A percentile compares a stretch with the other conserved stretches of the same genome.
These are phyloP conservation scores for Oxytropis ochrocephala DNA, from an alignment of 306 rosid species.

Conservation along the genomic window DNA sequence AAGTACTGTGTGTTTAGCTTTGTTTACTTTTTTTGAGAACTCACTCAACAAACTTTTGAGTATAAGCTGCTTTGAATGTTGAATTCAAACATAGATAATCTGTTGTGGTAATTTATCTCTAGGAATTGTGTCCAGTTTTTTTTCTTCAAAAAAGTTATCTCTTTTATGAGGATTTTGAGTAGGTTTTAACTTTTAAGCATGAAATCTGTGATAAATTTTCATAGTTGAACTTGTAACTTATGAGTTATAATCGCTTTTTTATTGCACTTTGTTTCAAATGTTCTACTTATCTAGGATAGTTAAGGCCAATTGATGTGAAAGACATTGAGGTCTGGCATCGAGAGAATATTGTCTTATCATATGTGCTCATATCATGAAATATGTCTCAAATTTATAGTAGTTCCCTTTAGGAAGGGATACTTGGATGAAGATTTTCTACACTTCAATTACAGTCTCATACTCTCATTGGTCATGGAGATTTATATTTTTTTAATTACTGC, in stretches of 20 bases:
- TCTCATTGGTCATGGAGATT: not conserved
- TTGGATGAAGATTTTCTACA: not conserved
- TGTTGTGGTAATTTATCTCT: not conserved
- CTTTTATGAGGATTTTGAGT: not conserved
- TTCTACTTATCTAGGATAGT: not conserved
- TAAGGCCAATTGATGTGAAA: not conserved
- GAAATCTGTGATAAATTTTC: not conserved
- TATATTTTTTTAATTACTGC: slow-evolving; percentile 2
- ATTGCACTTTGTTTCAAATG: not conserved
- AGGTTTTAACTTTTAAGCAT: not conserved
- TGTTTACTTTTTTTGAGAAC: not conserved
- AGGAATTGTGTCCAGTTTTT: not conserved
- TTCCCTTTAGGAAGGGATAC: not conserved
- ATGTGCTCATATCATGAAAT: not conserved
- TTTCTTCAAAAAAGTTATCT: not conserved
- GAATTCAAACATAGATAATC: not conserved
- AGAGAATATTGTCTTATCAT: not conserved
- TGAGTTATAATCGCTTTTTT: not conserved
- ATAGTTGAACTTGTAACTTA: not conserved
- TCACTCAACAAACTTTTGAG: not conserved
- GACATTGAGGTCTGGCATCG: not conserved
- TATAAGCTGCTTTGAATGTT: no score
- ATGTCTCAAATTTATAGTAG: not conserved
- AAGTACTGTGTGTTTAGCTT: not conserved
- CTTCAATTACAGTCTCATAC: not conserved